Evolutionary conservation across 495 filamentous ascomycete genomes (phyloP).

Genomic region (Xeromyces bisporus): DNA sequence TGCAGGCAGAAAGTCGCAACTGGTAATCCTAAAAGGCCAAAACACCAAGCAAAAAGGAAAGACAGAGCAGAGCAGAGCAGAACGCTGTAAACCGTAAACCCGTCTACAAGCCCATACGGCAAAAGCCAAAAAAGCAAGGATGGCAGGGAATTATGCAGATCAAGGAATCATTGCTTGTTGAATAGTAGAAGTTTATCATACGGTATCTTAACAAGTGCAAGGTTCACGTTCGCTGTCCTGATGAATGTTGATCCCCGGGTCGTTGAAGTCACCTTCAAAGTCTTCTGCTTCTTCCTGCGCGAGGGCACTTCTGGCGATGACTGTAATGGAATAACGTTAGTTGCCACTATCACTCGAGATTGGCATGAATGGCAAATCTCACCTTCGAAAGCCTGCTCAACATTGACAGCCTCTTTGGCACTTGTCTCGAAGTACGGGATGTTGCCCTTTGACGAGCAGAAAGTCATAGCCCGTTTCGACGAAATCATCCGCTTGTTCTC

Average conservation of each 20-base stretch:
- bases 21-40: no score
- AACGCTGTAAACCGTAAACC: not conserved
- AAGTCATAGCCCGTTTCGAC: constrained; percentile 85
- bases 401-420: constrained; percentile 95
- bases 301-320: constrained; percentile 91
- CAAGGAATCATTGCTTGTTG: no score
- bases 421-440: constrained; percentile 99
- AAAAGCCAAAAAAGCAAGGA: not conserved
- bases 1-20: no score
- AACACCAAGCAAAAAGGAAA: no score
- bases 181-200: not conserved
- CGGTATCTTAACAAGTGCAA: constrained; percentile 59
- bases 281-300: constrained; percentile 95
- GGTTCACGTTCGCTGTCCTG: constrained; percentile 80
- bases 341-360: no score
- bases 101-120: not conserved
- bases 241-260: constrained; percentile 84
- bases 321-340: constrained; percentile 25
- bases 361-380: constrained; percentile 10
- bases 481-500: constrained; percentile 96
- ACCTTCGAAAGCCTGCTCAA: constrained; percentile 98
- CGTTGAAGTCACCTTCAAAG: constrained; percentile 79
- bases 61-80: not conserved
- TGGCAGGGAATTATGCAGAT: constrained; percentile 10
- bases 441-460: constrained; percentile 90